A percentile compares a stretch with the other conserved stretches of the same genome.
These are phyloP conservation scores for Poa annua DNA, from an alignment of 176 grass and related monocot genomes.

Conservation along the genomic window DNA sequence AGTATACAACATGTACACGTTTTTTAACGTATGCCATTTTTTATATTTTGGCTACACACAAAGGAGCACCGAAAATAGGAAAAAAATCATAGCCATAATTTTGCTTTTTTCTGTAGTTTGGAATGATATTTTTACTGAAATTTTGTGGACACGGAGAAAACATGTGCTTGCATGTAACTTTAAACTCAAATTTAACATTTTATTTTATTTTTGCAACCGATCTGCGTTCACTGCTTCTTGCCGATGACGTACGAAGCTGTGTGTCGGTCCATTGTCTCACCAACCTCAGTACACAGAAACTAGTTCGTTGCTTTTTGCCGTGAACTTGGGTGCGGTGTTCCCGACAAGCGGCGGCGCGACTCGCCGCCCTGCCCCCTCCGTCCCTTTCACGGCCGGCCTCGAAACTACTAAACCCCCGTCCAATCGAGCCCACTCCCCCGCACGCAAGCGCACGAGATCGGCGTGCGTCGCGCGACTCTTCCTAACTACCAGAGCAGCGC, in stretches of 20 bases:
- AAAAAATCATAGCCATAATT: too few species aligned
- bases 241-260: background rate
- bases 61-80: too few species aligned
- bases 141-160: too few species aligned
- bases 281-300: background rate
- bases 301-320: background rate
- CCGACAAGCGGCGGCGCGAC: conserved; percentile 32
- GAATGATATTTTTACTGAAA: too few species aligned
- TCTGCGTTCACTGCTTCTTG: too few species aligned
- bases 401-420: conserved; percentile 3
- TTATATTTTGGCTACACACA: too few species aligned
- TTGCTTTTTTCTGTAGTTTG: too few species aligned
- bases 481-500: background rate
- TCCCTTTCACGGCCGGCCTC: background rate
- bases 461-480: background rate
- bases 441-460: background rate
- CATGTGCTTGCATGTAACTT: too few species aligned
- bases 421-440: background rate
- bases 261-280: conserved; percentile 8
- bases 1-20: too few species aligned
- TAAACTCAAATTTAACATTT: too few species aligned
- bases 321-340: background rate
- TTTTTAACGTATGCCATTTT: too few species aligned
- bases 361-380: conserved; percentile 2
- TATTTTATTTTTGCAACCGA: too few species aligned